Evolutionary conservation across 352 stramenopile species (phyloP).

Genomic region (Globisporangium megalacanthum): DNA sequence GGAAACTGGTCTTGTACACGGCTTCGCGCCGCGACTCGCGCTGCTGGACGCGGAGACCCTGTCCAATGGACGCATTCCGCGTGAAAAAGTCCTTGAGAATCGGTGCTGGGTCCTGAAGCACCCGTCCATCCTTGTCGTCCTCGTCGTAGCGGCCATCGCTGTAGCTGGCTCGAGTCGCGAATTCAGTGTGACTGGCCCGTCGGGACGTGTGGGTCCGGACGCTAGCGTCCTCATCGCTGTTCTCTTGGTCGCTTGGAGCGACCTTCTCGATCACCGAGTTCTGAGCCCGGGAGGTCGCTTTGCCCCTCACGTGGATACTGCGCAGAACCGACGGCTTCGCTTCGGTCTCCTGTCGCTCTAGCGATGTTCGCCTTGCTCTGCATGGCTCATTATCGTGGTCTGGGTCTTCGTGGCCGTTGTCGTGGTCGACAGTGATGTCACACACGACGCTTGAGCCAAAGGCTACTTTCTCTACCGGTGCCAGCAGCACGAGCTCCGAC

Average conservation of each 20-base stretch:
- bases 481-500: not conserved
- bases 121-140: no score
- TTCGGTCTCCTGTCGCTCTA: not conserved
- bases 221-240: slow-evolving; percentile 1
- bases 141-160: not conserved
- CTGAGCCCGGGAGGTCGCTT: not conserved
- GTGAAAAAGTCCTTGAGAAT: slow-evolving; percentile 67
- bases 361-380: not conserved
- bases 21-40: slow-evolving; percentile 30
- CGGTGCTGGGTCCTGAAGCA: slow-evolving; percentile 23
- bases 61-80: slow-evolving; percentile 26
- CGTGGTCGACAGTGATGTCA: slow-evolving; percentile 21
- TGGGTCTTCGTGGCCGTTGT: not conserved
- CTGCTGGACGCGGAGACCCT: slow-evolving; percentile 35
- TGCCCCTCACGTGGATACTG: slow-evolving; percentile 1
- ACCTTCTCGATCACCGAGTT: slow-evolving; percentile 11
- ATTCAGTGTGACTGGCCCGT: not conserved
- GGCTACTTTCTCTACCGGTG: slow-evolving; percentile 10
- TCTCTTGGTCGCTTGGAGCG: slow-evolving; percentile 4
- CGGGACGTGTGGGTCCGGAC: not conserved
- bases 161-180: not conserved
- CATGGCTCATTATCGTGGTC: not conserved
- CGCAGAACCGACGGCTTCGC: slow-evolving; percentile 1
- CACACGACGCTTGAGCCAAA: slow-evolving; percentile 30
- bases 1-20: slow-evolving; percentile 34